Evolutionary conservation across 2,329 filamentous ascomycete genomes (phyloP).

Genomic region (Cladosporium austrohemisphaericum): DNA sequence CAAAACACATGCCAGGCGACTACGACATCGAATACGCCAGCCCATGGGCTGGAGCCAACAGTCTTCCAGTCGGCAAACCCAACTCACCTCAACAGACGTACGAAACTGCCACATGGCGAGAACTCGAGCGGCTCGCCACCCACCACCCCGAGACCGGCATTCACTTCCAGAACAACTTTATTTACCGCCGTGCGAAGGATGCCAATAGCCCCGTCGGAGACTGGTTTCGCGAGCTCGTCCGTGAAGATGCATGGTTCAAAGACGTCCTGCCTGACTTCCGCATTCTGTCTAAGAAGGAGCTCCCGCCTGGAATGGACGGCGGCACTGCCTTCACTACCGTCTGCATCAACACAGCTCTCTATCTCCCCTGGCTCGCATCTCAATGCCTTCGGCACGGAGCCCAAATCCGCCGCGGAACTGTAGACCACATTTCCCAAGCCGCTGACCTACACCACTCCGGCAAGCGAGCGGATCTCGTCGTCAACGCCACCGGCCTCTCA

Average conservation of each 20-base stretch:
- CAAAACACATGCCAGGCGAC: conserved; percentile 91
- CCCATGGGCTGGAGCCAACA: conserved; percentile 83
- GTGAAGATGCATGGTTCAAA: conserved; percentile 69
- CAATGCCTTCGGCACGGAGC: conserved; percentile 74
- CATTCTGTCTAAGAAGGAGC: conserved; percentile 30
- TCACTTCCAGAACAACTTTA: conserved; percentile 63
- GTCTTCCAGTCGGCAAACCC: conserved; percentile 51
- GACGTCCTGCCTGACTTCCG: conserved; percentile 62
- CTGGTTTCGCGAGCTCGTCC: conserved; percentile 63
- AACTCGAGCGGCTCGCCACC: conserved; percentile 43
- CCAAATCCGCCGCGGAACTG: conserved; percentile 43
- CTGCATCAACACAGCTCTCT: conserved; percentile 86
- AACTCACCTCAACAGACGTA: conserved; percentile 35
- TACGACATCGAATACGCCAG: conserved; percentile 89
- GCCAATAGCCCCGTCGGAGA: conserved; percentile 49
- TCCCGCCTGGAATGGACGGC: conserved; percentile 64
- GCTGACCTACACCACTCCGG: conserved; percentile 56
- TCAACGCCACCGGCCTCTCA: conserved; percentile 82
- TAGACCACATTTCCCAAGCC: conserved; percentile 70
- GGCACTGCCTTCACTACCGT: conserved; percentile 76
- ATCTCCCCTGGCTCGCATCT: conserved; percentile 79
- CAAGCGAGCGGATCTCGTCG: conserved; percentile 60
- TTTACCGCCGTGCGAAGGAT: conserved; percentile 63
- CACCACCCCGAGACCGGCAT: conserved; percentile 74
- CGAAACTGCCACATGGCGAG: conserved; percentile 45